Base-by-base conservation (phyloP, 2,329 filamentous ascomycete species). In the Pseudocercospora pini-densiflorae region DNA sequence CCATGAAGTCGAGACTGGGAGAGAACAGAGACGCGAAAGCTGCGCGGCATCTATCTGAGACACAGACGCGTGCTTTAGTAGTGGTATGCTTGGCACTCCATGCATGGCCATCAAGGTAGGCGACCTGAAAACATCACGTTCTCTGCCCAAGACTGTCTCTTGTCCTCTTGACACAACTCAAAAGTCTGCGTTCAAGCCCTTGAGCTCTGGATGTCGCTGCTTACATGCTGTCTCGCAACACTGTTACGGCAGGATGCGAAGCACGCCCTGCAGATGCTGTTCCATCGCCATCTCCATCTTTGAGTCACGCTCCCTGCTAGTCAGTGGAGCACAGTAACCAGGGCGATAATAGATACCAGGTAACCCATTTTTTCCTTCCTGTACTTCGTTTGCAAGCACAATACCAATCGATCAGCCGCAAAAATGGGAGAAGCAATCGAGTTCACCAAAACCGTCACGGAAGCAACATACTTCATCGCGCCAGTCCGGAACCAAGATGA, bases 401-500 rank as follows among this genome's bases (percentile, higher is more conserved):
- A 36, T 36, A 31, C 29, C 43, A 53, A 53, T 24, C n/a, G 23
- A n/a, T 14, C n/a, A n/a, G 47, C 47, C n/a, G 8, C 58, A 5
- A 61, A 27, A 19, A 61, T 47, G 36, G 40, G 21, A 47, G 45
- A 47, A 19, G 4, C 23, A 5, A 31, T 55, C 51, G 27, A 31
- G 21, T 29, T 21, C 19, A 51, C 47, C 19, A 55, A 27, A 33
- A 55, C 51, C 14, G 51, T 31, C 24, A 55, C 27, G 7, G 14
- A 55, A 31, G 16, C 51, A 27, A 27, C 51, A 9, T 61, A 75
- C 67, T 72, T 62, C 14, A 80, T 84, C 62, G 67, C 67, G 24
- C 71, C 73, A 10, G 84, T 83, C 5, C 68, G 71, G 24, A 81
- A 81, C 23, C 74, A 79, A 23, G 61, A 75, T 47, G 85, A 88